Conservation (phyloP, 129 eudicot species). For the Centella asiatica region DNA sequence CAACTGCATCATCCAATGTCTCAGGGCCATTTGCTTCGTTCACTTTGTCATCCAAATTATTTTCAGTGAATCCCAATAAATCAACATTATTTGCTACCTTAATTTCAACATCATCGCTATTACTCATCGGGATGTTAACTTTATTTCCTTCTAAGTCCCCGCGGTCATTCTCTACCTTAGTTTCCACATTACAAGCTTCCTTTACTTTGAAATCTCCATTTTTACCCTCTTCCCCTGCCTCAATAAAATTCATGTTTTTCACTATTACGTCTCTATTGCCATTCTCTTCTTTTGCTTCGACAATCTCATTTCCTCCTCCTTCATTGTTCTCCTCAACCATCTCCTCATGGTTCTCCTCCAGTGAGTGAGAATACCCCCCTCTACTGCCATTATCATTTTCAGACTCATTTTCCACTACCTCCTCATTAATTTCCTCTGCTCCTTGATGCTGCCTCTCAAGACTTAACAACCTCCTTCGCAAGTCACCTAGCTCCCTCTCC, state of each 20-base stretch:
- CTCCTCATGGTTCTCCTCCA: slow-evolving; percentile 31
- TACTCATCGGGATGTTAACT: neutral
- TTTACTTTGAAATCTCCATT: neutral
- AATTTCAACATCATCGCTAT: neutral
- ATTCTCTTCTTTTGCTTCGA: slow-evolving; percentile 1
- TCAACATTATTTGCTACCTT: neutral
- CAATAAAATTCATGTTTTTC: neutral
- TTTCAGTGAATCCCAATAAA: neutral
- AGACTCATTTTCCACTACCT: slow-evolving; percentile 43
- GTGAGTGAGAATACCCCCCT: slow-evolving; percentile 19
- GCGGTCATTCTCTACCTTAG: neutral
- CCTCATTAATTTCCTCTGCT: slow-evolving; percentile 31
- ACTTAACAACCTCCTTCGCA: slow-evolving; percentile 48
- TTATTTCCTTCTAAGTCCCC: neutral
- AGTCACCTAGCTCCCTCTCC: slow-evolving; percentile 56
- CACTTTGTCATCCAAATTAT: neutral
- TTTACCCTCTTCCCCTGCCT: neutral
- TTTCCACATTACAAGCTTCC: neutral
- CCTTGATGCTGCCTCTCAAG: slow-evolving; percentile 44
- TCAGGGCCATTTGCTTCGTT: neutral
- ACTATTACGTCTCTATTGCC: neutral
- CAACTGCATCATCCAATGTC: slow-evolving; percentile 5
- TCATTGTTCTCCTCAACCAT: slow-evolving; percentile 26
- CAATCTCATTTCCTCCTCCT: neutral
- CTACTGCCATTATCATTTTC: slow-evolving; percentile 42